Evolutionary conservation across 768 basidiomycete genomes (phyloP), one percentile per base, ranked within the genome.

Genomic region (Leccinum variicolor): DNA sequence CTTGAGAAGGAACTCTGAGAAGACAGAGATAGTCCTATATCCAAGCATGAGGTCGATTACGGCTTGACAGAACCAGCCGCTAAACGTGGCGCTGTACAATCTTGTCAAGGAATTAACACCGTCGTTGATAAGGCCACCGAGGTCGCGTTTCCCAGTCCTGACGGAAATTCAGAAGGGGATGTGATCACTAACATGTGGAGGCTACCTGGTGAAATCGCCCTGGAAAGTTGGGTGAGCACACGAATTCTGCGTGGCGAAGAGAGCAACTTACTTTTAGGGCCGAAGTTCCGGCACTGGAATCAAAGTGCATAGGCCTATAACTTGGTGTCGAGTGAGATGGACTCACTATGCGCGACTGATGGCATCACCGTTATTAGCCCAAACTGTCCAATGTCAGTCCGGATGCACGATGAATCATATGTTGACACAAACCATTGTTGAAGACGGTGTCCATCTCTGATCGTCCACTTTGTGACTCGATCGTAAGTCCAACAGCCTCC

Each of bases 311-410:
- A n/a, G 51, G 25, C 9, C 25, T 9, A 13, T 41, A 10, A 26
- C 11, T 36, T n/a, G 36, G 46, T 7, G 17, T 21, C 19, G n/a
- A 55, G 25, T 19, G 23, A 43, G 41, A 55, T 25, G 31, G 14
- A 79, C 87, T 69, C 68, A 91, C 90, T 92, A 92, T 54, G 89
- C 88, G 54, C 89, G 81, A 70, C 91, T 94, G 59, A 97, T 91
- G 4, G 92, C 89, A 69, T 99, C 97, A 0, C 97, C 97, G 64
- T 98, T 98, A 68, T 98, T 97, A 2, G 97, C 97, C 97, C 97
- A 99, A 15, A 93, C 90, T 91, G 45, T 58, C 26, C 53, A 8
- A 28, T 29, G 21, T 39, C 15, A 51, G 51, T 49, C 26, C 6
- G 6, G 31, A 25, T 43, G 52, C 10, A 14, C 1, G 1, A 13